These are phyloP conservation scores for Fusarium sp. DNA, from an alignment of 2,329 filamentous ascomycete genomes.

Conservation along the genomic window DNA sequence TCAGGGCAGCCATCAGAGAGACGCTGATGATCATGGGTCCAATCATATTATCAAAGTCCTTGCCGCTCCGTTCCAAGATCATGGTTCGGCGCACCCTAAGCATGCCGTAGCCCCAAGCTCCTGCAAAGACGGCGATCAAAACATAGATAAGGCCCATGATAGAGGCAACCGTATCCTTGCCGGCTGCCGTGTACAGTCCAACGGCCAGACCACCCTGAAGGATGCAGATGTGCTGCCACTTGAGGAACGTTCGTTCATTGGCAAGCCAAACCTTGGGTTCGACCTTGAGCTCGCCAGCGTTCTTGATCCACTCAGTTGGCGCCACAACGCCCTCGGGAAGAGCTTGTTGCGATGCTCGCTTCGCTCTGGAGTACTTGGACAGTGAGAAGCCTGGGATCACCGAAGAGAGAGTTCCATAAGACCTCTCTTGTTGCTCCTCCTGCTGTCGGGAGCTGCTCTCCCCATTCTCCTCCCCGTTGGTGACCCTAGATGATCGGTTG, in stretches of 20 bases:
- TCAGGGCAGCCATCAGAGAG: constrained; percentile 81
- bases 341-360: constrained; percentile 58
- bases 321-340: constrained; percentile 91
- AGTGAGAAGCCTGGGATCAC: constrained; percentile 87
- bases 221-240: constrained; percentile 96
- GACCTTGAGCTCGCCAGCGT: constrained; percentile 89
- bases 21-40: constrained; percentile 87
- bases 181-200: constrained; percentile 89
- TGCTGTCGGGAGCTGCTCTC: constrained; percentile 51
- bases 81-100: constrained; percentile 80
- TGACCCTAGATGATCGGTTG: constrained; percentile 39
- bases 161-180: constrained; percentile 80
- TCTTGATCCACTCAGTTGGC: constrained; percentile 92
- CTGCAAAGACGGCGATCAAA: constrained; percentile 83
- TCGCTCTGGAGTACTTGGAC: constrained; percentile 76
- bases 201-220: constrained; percentile 87
- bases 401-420: constrained; percentile 72
- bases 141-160: constrained; percentile 87
- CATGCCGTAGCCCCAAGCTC: constrained; percentile 88
- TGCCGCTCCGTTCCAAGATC: constrained; percentile 87
- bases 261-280: constrained; percentile 99
- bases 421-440: constrained; percentile 50
- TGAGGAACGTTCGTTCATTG: constrained; percentile 97
- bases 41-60: constrained; percentile 90
- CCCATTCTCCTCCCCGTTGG: constrained; percentile 50